Percentiles rank a stretch among this genome's conserved stretches.
Conservation (phyloP, 1,284 basidiomycete species). For the Jaminaea rosea region DNA sequence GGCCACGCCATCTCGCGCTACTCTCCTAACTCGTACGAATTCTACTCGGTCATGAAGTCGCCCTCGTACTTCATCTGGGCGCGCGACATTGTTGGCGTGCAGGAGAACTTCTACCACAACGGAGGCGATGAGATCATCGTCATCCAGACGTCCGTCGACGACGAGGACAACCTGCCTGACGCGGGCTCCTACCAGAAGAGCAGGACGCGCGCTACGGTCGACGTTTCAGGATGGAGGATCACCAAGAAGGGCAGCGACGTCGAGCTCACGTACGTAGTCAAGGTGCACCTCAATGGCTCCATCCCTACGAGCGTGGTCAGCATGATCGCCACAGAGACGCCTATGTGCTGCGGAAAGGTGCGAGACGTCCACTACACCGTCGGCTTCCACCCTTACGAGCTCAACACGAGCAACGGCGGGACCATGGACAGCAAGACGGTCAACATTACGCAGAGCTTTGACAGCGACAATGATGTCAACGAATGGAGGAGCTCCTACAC, state of each 20-base stretch:
- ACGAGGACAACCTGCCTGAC: constrained; percentile 33
- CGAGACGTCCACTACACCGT: constrained; percentile 28
- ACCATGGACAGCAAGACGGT: constrained; percentile 11
- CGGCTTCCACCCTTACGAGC: constrained; percentile 29
- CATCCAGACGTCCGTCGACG: constrained; percentile 27
- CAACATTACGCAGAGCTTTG: constrained; percentile 21
- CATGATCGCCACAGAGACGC: constrained; percentile 34
- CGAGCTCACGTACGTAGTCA: constrained; percentile 36
- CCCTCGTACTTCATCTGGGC: constrained; percentile 41
- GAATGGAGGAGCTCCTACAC: constrained; percentile 30
- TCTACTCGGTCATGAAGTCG: constrained; percentile 38
- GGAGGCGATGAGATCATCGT: constrained; percentile 18
- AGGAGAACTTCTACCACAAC: constrained; percentile 21
- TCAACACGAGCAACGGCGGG: constrained; percentile 13
- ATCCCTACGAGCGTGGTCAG: constrained; percentile 32
- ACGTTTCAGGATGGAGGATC: constrained; percentile 30
- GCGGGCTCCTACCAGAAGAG: constrained; percentile 30
- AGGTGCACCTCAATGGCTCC: constrained; percentile 34
- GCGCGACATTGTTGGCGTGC: constrained; percentile 36
- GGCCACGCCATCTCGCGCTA: constrained; percentile 11
- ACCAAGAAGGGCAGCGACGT: constrained; percentile 23
- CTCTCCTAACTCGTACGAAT: constrained; percentile 11
- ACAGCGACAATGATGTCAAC: constrained; percentile 31
- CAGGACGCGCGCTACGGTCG: constrained; percentile 34
- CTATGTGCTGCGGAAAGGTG: constrained; percentile 37